Base-by-base conservation (phyloP, 2,329 filamentous ascomycete species). In the Cadophora malorum region DNA sequence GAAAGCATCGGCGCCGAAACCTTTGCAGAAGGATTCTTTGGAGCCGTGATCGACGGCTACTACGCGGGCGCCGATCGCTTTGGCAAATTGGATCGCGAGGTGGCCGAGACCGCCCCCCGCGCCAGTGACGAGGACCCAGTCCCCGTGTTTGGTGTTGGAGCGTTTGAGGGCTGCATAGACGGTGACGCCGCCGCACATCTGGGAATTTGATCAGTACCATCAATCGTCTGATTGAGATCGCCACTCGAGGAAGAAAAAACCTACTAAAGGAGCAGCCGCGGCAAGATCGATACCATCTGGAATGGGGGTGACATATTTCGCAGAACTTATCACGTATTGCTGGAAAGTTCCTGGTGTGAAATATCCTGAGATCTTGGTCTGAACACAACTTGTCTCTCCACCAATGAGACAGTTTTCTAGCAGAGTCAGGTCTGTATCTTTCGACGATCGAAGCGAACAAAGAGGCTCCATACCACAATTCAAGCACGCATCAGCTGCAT, bases 181-280 rank as follows among this genome's bases (percentile, higher is more conserved):
- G 0, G 88, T 91, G 12, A 90, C 82, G n/a, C 88, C 89, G 12
- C 87, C 88, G 75, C 88, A 91, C 68, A 90, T 67, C 59, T 50
- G 14, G 2, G 23, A 33, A 4, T 25, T 62, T 28, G 6, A 16
- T 60, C n/a, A 60, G 33, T 16, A 28, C 28, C 28, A 28, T 28
- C 5, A 28, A 28, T 10, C 21, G 21, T 38, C 4, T 19, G 21
- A 4, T 16, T 28, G 9, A 53, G 14, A 31, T 28, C 28, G 23
- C n/a, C 1, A 25, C 28, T 28, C 5, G 28, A 28, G 28, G 35
- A 38, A 7, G n/a, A 6, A 1, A 2, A 25, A 1, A n/a, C 56
- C 0, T 60, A 60, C 56, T 16, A 67, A 47, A 0, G 88, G 89
- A 0, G 89, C 89, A 0, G 89, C 89, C 16, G 81, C 80, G 38